A percentile compares a stretch with the other conserved stretches of the same genome.
Evolutionary conservation across 106 monocot species (phyloP).

Genomic region (Cymbidium sinense): DNA sequence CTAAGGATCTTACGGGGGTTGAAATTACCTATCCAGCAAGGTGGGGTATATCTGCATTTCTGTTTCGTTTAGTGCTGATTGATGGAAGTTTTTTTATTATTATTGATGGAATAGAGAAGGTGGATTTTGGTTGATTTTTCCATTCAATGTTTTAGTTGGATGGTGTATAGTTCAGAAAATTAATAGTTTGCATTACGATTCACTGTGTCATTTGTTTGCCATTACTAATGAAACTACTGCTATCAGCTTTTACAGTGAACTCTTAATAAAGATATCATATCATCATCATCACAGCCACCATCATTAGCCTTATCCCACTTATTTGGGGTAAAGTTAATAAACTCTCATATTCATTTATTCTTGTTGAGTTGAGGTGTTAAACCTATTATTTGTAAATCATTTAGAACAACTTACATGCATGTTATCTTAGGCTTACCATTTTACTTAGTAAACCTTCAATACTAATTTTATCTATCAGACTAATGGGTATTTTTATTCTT

Average conservation of each 20-base stretch:
- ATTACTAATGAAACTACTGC: neutral
- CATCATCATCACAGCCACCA: too few species aligned
- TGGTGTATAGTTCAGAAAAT: neutral
- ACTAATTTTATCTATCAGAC: too few species aligned
- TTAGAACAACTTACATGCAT: too few species aligned
- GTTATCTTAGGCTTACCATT: too few species aligned
- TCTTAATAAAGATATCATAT: neutral
- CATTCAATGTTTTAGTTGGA: neutral
- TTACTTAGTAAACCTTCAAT: too few species aligned
- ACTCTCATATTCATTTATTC: too few species aligned
- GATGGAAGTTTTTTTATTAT: neutral
- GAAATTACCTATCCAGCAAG: constrained; percentile 75
- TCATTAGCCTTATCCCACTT: neutral
- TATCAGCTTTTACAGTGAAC: neutral
- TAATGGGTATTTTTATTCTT: too few species aligned
- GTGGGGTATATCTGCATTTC: constrained; percentile 28
- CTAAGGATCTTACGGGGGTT: constrained; percentile 70
- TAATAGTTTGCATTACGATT: neutral
- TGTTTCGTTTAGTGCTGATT: neutral
- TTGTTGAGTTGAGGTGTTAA: too few species aligned
- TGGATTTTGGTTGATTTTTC: neutral
- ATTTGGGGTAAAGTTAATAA: neutral
- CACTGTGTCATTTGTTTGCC: neutral
- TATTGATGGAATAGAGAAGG: neutral
- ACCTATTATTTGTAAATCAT: too few species aligned